Evolutionary conservation across 345 rosid species (phyloP), one percentile per base, ranked within the genome.

Genomic region (Turritis glabra): DNA sequence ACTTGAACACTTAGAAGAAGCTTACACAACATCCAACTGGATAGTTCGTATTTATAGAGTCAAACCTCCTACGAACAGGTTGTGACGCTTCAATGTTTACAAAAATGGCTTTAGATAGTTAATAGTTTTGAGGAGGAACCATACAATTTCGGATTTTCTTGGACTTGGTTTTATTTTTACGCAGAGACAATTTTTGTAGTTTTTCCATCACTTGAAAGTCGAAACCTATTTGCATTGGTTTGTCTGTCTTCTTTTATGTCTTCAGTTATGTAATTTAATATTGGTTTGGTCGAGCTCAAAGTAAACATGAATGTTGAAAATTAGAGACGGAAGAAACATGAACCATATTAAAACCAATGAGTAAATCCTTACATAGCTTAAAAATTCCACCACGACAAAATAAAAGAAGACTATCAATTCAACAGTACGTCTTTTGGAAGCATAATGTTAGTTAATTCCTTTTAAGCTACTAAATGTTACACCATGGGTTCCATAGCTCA

Each of bases 1-100:
- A 77, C 96, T 95, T 2, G 94, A 95, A 71, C 81, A 92, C 75
- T 73, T 95, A 80, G 99, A 95, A 81, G 99, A 95, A 83, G 99
- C 99, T 17, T 95, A 87, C 80, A 95, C 99, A 2, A 95, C 98
- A 14, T 89, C 96, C 12, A 95, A 95, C 82, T 95, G 99, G 99
- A 95, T 95, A 3, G 91, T 95, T 69, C 96, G 99, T 30, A 89
- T 95, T 82, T 95, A 95, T 83, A 92, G 81, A 82, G 99, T 95
- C 29, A 95, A 95, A 77, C 97, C 98, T 53, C 98, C 99, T 1
- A 88, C 90, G 8, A 95, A 95, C 50, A 84, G 99, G 85, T 87
- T 93, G 91, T 95, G 87, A 92, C 13, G 47, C 26, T 43, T 25
- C 37, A 26, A 25, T 75, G 40, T 67, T 67, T 53, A 27, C 35